Base-by-base conservation (phyloP, 768 basidiomycete species). In the Chiua virens region DNA sequence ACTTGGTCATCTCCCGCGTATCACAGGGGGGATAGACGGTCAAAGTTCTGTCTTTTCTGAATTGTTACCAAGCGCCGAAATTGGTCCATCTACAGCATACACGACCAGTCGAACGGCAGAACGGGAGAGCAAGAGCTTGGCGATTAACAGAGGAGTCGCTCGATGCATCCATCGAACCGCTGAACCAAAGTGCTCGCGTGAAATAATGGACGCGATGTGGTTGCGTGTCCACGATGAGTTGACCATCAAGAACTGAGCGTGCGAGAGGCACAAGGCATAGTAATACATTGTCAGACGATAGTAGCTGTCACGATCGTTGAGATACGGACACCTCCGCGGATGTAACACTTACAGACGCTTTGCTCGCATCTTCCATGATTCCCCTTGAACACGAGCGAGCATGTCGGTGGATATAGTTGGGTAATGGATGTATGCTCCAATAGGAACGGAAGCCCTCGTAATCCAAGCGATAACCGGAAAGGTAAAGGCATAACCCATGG, bases 401-500 rank as follows among this genome's bases (percentile, higher is more conserved):
- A 98, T 98, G 57, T 93, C 86, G 8, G 87, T 88, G 63, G 91
- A 93, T 64, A 99, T 96, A 8, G 91, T 97, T 1, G 97, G 97
- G 64, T 97, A 99, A 68, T 99, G 97, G 10, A 93, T 83, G 60
- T 98, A 99, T 25, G 93, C 89, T 9, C 89, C 93, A 21, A 96
- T 78, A 3, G 89, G 85, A 36, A 92, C 77, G 15, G 75, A 65
- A 15, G 81, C 78, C 41, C 58, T 57, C 18, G 68, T 68, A 2
- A 96, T 62, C 45, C 82, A 69, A 1, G 80, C 71, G 8, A 94
- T 85, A 27, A 89, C 72, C 17, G 87, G 92, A 67, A 91, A 93
- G 2, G 92, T 92, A 64, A 98, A 98, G 0, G 94, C 93, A 60
- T 94, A 97, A 25, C 97, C 97, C 95, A 98, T 98, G 1, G 94